Evolutionary conservation across 306 rosid species (phyloP).

Genomic region (Albizia julibrissin): DNA sequence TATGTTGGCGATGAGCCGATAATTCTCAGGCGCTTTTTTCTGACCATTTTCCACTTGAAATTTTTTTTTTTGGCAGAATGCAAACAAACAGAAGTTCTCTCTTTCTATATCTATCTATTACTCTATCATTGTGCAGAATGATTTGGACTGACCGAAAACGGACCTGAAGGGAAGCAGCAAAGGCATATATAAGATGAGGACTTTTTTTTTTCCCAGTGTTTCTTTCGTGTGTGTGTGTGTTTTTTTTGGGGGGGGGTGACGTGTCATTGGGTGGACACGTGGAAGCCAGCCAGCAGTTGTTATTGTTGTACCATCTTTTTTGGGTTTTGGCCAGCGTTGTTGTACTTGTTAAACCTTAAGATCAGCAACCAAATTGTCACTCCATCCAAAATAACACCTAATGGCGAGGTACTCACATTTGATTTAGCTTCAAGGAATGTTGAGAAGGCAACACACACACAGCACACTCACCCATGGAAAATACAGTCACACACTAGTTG

Average conservation of each 20-base stretch:
- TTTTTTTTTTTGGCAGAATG: too few relatives aligned
- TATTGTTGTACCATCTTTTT: too few relatives aligned
- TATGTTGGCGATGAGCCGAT: neutral
- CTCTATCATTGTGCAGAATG: neutral
- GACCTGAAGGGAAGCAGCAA: neutral
- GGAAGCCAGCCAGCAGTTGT: slow-evolving; percentile 16
- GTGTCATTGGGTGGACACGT: slow-evolving; percentile 24
- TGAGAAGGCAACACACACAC: too few relatives aligned
- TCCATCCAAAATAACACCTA: neutral
- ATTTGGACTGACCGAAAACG: slow-evolving; percentile 23
- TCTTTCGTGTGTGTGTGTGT: too few relatives aligned
- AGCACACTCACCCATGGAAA: too few relatives aligned
- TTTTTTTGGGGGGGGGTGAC: slow-evolving; percentile 2
- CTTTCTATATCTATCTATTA: neutral
- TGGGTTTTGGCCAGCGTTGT: neutral
- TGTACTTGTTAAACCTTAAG: neutral
- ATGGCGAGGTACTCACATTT: neutral
- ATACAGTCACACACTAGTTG: too few relatives aligned
- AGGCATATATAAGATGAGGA: neutral
- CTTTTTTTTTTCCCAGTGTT: too few relatives aligned
- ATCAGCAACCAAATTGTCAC: neutral
- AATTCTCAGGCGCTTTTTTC: neutral
- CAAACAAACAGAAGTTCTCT: neutral
- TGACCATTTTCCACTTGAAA: neutral
- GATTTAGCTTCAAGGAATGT: neutral